These are phyloP conservation scores for Thraustochytrium sp. DNA, from an alignment of 352 stramenopile genomes.

Conservation along the genomic window DNA sequence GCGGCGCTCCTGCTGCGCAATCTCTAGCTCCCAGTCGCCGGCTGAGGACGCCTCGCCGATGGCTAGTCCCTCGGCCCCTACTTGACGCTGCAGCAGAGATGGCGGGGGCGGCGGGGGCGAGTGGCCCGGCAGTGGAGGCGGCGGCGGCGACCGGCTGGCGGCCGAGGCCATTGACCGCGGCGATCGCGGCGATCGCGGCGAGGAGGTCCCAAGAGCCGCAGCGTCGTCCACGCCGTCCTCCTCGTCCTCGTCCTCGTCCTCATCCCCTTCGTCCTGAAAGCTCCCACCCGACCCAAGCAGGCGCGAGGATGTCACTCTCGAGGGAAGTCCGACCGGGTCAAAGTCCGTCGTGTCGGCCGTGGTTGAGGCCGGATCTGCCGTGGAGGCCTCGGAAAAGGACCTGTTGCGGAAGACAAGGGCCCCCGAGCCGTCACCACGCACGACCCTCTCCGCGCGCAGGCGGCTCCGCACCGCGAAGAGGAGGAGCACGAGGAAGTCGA, in stretches of 20 bases:
- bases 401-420: not conserved
- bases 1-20: not conserved
- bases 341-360: not conserved
- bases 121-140: not conserved
- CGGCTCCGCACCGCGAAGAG: not conserved
- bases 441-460: not conserved
- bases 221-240: too few species aligned
- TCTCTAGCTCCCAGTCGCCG: not conserved
- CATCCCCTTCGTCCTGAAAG: too few species aligned
- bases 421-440: not conserved
- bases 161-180: too few species aligned
- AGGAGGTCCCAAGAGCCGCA: too few species aligned
- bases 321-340: too few species aligned
- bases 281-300: too few species aligned
- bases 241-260: too few species aligned
- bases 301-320: not conserved
- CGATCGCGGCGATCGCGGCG: not conserved
- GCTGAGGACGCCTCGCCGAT: too few species aligned
- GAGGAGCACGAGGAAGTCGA: constrained; percentile 16
- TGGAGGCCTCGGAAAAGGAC: not conserved
- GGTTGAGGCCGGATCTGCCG: not conserved
- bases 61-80: too few species aligned
- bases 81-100: too few species aligned
- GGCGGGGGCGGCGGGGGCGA: not conserved
- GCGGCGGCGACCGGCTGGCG: not conserved